Base-by-base conservation (phyloP, 148 eudicot genomes). In the Silene uniflora region DNA sequence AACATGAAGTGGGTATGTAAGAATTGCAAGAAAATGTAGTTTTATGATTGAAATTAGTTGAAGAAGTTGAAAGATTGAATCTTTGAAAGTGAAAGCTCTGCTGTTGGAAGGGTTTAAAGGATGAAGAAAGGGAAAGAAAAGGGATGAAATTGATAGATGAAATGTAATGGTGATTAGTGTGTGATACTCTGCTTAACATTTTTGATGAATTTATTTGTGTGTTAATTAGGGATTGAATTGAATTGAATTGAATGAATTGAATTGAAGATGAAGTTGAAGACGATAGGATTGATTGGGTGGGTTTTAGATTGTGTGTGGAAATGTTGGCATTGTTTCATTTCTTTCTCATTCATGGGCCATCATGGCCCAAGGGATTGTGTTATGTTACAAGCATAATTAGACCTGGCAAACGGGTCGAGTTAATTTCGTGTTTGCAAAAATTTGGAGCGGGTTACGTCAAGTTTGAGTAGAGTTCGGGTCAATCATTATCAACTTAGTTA, bases 151-250 rank as follows among this genome's bases (percentile, higher is more conserved):
- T 71, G 25, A 83, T 60, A 35, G 81, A 78, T 5, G 35, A 18
- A 60, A 22, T 60, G 71, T 66, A 58, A 82, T 72, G 21, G 85
- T 71, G 42, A 81, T 83, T 22, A 72, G 74, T 52, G 56, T 52
- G 17, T 52, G 56, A 52, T 52, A 11, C 56, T 14, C 56, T 52
- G 14, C 56, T 52, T 52, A 52, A 52, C 56, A 52, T 52, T 52
- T 52, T 52, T 52, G 18, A 14, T 13, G 56, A 52, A 52, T 52
- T 52, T 52, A 13, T 52, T 12, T 39, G 7, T 39, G 42, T 49
- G 14, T 13, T 52, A 52, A 52, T 52, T 52, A 5, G 9, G 17
- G 3, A 12, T 52, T 52, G 4, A 14, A 52, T 52, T 52, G 54
- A 49, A 49, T 49, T 49, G 54, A 9, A 49, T 49, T 49, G 54